Evolutionary conservation across 352 stramenopile species (phyloP).

Genomic region (Peronospora belbahrii): DNA sequence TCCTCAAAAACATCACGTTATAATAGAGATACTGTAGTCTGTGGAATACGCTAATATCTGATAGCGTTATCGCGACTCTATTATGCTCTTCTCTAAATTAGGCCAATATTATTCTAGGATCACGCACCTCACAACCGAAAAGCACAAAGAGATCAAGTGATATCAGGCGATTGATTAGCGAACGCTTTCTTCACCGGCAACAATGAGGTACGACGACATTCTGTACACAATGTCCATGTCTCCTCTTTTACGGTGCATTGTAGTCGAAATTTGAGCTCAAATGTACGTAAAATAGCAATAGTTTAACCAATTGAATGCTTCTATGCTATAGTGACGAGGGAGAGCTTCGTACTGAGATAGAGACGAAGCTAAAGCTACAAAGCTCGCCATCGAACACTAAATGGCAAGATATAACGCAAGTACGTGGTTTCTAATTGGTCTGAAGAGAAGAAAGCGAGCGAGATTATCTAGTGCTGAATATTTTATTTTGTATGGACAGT

Average conservation of each 20-base stretch:
- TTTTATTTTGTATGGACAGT: conserved; percentile 18
- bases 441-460: background rate
- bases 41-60: too few relatives aligned
- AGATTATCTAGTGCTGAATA: background rate
- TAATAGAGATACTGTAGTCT: too few relatives aligned
- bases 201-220: conserved; percentile 6
- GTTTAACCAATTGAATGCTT: conserved; percentile 23
- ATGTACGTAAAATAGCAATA: conserved; percentile 7
- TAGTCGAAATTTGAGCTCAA: background rate
- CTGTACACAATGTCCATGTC: background rate
- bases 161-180: conserved; percentile 14
- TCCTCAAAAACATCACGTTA: too few relatives aligned
- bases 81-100: too few relatives aligned
- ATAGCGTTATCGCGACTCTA: too few relatives aligned
- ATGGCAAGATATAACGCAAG: conserved; percentile 49
- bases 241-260: background rate
- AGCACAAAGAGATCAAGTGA: conserved; percentile 1
- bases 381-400: conserved; percentile 18
- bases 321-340: conserved; percentile 14
- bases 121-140: conserved; percentile 18
- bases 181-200: conserved; percentile 9
- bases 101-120: too few relatives aligned
- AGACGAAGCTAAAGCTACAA: conserved; percentile 27
- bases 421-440: conserved; percentile 3
- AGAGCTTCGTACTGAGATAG: conserved; percentile 26